phyloP scores from a whole-genome alignment of 2,329 filamentous ascomycete species.

The Periconia macrospinosa region DNA sequence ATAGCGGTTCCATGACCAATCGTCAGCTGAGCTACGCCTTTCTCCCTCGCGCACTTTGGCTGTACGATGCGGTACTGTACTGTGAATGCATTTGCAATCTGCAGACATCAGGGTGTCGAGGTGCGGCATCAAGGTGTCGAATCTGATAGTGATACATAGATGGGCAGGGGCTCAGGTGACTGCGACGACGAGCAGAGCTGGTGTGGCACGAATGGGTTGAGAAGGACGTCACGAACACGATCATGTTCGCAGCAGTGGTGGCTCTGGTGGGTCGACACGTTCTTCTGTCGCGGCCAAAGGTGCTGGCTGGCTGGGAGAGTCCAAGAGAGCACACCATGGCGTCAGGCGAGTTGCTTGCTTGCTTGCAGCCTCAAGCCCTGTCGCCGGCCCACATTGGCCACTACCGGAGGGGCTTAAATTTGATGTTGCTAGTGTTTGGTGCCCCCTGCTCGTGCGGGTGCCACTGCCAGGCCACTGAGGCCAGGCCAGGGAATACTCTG shows the following conservation, averaged over 20 bases:
- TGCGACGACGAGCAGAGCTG: neutral
- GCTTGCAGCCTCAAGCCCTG: neutral
- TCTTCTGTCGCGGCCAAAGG: neutral
- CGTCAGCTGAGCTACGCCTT: neutral
- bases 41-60: neutral
- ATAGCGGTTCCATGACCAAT: neutral
- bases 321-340: slow-evolving; percentile 1
- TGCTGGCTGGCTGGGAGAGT: too few relatives aligned
- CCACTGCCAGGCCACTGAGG: too few relatives aligned
- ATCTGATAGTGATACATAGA: too few relatives aligned
- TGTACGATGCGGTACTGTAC: too few relatives aligned
- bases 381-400: slow-evolving; percentile 30
- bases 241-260: neutral
- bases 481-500: neutral
- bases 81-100: too few relatives aligned
- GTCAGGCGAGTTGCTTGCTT: slow-evolving; percentile 3
- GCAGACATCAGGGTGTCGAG: too few relatives aligned
- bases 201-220: neutral
- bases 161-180: neutral
- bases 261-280: neutral
- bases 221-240: neutral
- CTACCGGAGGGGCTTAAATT: slow-evolving; percentile 26
- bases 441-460: neutral
- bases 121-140: too few relatives aligned
- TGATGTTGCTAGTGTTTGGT: slow-evolving; percentile 18